Evolutionary conservation across 139 green algal species (phyloP), one percentile per base, ranked within the genome.

Genomic region (Coelastrella sp.): DNA sequence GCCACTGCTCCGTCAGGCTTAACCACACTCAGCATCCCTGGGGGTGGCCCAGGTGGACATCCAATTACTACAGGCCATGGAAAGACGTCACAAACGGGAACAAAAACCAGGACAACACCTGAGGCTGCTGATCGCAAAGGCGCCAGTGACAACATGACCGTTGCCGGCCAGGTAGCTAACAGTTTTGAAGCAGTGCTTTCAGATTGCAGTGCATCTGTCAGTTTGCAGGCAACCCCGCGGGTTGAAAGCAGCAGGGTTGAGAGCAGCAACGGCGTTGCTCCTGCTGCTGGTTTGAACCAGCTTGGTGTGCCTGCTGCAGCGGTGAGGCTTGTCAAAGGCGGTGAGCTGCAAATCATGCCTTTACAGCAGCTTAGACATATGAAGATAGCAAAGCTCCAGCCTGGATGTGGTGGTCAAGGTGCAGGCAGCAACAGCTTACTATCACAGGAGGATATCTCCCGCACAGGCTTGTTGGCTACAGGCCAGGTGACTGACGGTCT

Each of bases 281-380:
- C 74, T 59, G 74, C 74, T 59, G 74, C 49, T 65, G 19, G 35
- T 24, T 9, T 6, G 7, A 57, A 17, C 24, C 58, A 81, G 25
- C 74, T 59, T 24, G 68, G 68, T 27, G 68, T 76, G 25, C 74
- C 65, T 22, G 65, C 82, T 66, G 63, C 59, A 65, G 82, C 82
- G 60, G 27, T 87, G 20, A 59, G 84, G 49, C 66, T 59, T 35
- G 17, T 81, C 20, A 88, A 88, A 68, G 27, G 68, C 17, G 22
- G 49, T 12, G 58, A 66, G 20, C 49, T 88, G 49, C 10, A 56
- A 68, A 11, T 88, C 8, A 63, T n/a, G 7, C 84, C 84, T 7
- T 11, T 59, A 27, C 8, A 88, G 22, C 84, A 88, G 68, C 5
- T 88, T 12, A 80, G 57, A 68, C 68, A 61, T 14, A 19, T 88